A percentile compares a stretch with the other conserved stretches of the same genome.
These are phyloP conservation scores for Amylocystis lapponica DNA, from an alignment of 768 basidiomycete genomes.

Conservation along the genomic window DNA sequence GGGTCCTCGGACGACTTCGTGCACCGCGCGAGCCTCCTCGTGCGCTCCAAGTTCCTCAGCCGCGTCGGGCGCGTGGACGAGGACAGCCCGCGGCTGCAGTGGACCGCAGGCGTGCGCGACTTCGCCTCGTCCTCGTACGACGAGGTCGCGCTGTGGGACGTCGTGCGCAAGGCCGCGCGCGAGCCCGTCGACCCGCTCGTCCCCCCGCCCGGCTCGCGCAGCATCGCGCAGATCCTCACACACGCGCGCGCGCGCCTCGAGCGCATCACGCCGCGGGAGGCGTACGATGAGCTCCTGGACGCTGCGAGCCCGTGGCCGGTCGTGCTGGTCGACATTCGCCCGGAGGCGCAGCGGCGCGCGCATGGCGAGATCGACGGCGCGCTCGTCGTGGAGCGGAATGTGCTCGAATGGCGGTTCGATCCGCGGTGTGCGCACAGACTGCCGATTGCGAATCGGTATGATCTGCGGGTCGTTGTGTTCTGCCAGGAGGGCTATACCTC, in stretches of 20 bases:
- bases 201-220: conserved; percentile 60
- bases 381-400: conserved; percentile 70
- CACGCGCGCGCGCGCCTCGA: conserved; percentile 59
- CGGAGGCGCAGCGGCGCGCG: conserved; percentile 49
- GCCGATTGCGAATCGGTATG: conserved; percentile 67
- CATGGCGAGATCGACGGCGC: conserved; percentile 62
- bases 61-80: conserved; percentile 32
- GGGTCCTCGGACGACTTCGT: conserved; percentile 51
- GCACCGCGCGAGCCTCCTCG: conserved; percentile 62
- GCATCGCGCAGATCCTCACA: conserved; percentile 51
- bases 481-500: conserved; percentile 71
- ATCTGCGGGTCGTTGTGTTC: conserved; percentile 67
- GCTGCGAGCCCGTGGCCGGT: conserved; percentile 49
- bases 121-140: conserved; percentile 54
- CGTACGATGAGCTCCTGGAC: conserved; percentile 51
- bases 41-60: conserved; percentile 64
- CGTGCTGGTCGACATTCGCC: conserved; percentile 74
- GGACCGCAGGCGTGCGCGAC: conserved; percentile 47
- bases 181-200: conserved; percentile 53
- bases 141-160: conserved; percentile 62
- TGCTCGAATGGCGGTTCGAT: conserved; percentile 78
- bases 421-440: conserved; percentile 52
- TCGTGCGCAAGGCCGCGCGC: conserved; percentile 56
- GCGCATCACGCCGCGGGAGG: conserved; percentile 54
- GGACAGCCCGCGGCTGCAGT: too few relatives aligned